Conservation (phyloP, 768 basidiomycete species). For the Auricularia sp. region DNA sequence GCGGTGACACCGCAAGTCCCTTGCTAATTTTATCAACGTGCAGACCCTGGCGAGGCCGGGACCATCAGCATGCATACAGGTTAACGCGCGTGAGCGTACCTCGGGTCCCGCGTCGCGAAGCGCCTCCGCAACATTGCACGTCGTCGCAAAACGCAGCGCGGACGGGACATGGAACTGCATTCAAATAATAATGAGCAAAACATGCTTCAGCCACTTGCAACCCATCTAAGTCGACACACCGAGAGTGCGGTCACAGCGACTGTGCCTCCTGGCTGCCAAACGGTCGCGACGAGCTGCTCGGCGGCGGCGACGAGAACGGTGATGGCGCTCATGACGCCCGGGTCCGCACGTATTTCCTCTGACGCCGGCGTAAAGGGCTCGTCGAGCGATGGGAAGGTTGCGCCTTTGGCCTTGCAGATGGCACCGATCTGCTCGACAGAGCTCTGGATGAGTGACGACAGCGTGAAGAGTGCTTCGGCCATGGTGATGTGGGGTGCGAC, state of each 20-base stretch:
- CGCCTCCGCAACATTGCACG: not conserved
- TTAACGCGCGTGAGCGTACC: not conserved
- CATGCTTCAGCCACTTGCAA: not conserved
- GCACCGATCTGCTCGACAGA: not conserved
- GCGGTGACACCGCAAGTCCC: conserved; percentile 20
- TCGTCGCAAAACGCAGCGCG: not conserved
- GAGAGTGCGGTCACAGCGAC: not conserved
- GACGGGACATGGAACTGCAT: not conserved
- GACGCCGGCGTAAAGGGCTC: not conserved
- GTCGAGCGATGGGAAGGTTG: not conserved
- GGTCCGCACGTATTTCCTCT: not conserved
- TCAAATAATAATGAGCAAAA: not conserved
- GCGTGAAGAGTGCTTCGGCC: not conserved
- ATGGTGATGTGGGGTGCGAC: not conserved
- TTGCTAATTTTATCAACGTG: conserved; percentile 30
- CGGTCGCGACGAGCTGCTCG: not conserved
- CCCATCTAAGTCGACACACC: not conserved
- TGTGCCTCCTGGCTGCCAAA: not conserved
- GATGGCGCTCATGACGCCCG: not conserved
- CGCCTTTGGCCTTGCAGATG: not conserved
- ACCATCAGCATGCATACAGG: not conserved
- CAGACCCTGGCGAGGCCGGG: conserved; percentile 8
- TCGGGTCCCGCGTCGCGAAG: not conserved
- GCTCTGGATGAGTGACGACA: not conserved
- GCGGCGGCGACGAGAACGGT: not conserved